A percentile compares a stretch with the other conserved stretches of the same genome.
phyloP scores from a whole-genome alignment of 1,284 basidiomycete genomes.

The Malassezia brasiliensis region DNA sequence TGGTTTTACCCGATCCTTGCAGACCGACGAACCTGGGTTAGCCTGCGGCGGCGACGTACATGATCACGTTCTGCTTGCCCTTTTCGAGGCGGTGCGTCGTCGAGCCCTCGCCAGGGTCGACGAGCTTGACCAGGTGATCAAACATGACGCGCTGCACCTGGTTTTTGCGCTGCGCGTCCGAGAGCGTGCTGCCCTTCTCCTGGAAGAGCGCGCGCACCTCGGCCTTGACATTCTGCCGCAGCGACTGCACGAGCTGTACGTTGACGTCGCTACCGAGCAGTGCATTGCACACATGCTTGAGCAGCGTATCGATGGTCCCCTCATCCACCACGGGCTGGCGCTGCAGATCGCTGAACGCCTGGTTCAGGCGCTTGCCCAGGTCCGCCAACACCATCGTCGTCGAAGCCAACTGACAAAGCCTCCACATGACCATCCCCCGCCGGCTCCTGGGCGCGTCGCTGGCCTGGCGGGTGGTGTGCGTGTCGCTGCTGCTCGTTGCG shows the following conservation, averaged over 20 bases:
- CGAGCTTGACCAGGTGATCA: slow-evolving; percentile 86
- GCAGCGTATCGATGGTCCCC: slow-evolving; percentile 55
- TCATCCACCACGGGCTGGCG: slow-evolving; percentile 68
- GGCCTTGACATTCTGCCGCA: slow-evolving; percentile 66
- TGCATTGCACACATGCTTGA: slow-evolving; percentile 90
- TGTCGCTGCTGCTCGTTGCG: slow-evolving; percentile 17
- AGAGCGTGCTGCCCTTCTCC: slow-evolving; percentile 28
- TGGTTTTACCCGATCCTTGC: slow-evolving; percentile 94
- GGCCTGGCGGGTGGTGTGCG: slow-evolving; percentile 14
- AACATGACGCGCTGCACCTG: slow-evolving; percentile 59
- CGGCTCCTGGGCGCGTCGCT: slow-evolving; percentile 3
- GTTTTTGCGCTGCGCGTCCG: slow-evolving; percentile 37
- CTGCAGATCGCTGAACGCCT: slow-evolving; percentile 80
- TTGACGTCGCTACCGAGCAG: slow-evolving; percentile 95
- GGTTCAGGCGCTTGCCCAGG: slow-evolving; percentile 84
- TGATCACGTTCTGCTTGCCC: slow-evolving; percentile 85
- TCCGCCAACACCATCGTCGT: slow-evolving; percentile 81
- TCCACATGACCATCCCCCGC: not conserved
- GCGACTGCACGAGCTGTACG: slow-evolving; percentile 80
- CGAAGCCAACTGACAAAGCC: not conserved
- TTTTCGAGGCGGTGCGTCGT: slow-evolving; percentile 53
- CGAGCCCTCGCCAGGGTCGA: slow-evolving; percentile 57
- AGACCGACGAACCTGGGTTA: slow-evolving; percentile 32
- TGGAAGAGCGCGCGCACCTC: slow-evolving; percentile 58
- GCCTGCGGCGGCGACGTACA: slow-evolving; percentile 51